Conservation (phyloP, 495 filamentous ascomycete genomes). For the Xylaria cubensis region DNA sequence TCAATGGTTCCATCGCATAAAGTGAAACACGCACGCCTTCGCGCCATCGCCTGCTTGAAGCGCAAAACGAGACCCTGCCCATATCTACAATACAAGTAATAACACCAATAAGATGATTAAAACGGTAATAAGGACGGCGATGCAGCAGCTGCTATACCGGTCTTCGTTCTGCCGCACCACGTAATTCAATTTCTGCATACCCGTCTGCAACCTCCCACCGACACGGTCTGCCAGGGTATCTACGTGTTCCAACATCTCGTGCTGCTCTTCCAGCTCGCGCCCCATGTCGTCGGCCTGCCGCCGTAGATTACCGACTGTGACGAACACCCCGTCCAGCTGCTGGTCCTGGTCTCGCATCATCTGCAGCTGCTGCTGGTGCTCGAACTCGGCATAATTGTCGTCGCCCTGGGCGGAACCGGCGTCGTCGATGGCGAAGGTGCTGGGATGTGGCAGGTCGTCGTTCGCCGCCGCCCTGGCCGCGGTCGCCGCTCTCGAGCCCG, state of each 20-base stretch:
- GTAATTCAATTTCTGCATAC: slow-evolving; percentile 81
- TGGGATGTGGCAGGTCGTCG: slow-evolving; percentile 70
- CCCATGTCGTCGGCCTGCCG: slow-evolving; percentile 95
- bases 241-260: slow-evolving; percentile 76
- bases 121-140: slow-evolving; percentile 82
- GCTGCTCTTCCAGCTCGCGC: slow-evolving; percentile 92
- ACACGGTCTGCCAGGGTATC: slow-evolving; percentile 86
- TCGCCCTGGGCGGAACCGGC: slow-evolving; percentile 52
- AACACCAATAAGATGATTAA: slow-evolving; percentile 85
- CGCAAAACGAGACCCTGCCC: slow-evolving; percentile 11
- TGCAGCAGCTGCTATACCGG: slow-evolving; percentile 89
- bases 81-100: slow-evolving; percentile 57
- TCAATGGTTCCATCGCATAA: slow-evolving; percentile 12
- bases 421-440: slow-evolving; percentile 64
- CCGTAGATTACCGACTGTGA: slow-evolving; percentile 87
- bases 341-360: slow-evolving; percentile 96
- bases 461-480: slow-evolving; percentile 41
- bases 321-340: slow-evolving; percentile 88
- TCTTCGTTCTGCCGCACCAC: slow-evolving; percentile 94
- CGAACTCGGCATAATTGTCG: slow-evolving; percentile 81
- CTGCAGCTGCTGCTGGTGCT: slow-evolving; percentile 87
- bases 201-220: slow-evolving; percentile 81
- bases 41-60: slow-evolving; percentile 14
- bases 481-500: slow-evolving; percentile 31
- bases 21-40: slow-evolving; percentile 25